Evolutionary conservation across 768 basidiomycete species (phyloP).

Genomic region (Gloeostereum incarnatum): DNA sequence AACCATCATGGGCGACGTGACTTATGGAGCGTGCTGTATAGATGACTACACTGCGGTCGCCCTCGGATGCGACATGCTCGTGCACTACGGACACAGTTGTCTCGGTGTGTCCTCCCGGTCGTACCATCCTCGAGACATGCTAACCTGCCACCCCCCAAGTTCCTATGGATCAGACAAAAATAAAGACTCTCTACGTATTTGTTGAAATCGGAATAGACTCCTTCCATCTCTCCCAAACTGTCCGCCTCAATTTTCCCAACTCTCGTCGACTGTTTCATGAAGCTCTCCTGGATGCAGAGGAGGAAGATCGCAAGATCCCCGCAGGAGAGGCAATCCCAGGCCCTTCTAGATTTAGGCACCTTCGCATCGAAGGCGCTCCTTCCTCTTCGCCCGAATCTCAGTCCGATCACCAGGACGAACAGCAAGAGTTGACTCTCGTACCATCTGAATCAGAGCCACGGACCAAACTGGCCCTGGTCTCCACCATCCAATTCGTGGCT

Average conservation of each 20-base stretch:
- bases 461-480: slow-evolving; percentile 85
- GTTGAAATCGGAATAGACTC: slow-evolving; percentile 96
- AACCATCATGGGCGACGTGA: slow-evolving; percentile 96
- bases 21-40: slow-evolving; percentile 97
- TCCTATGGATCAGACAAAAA: slow-evolving; percentile 86
- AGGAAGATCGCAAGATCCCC: slow-evolving; percentile 29
- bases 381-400: slow-evolving; percentile 5
- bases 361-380: slow-evolving; percentile 50
- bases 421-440: too few species aligned
- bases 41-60: slow-evolving; percentile 97
- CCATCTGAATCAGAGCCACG: slow-evolving; percentile 14
- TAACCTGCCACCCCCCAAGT: slow-evolving; percentile 37
- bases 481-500: slow-evolving; percentile 96
- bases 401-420: too few species aligned
- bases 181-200: slow-evolving; percentile 96
- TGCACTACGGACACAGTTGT: slow-evolving; percentile 98
- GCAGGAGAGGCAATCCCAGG: slow-evolving; percentile 37
- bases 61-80: slow-evolving; percentile 94
- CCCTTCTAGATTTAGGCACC: slow-evolving; percentile 31
- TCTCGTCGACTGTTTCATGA: slow-evolving; percentile 59
- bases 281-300: slow-evolving; percentile 50
- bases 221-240: slow-evolving; percentile 68
- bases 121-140: neutral
- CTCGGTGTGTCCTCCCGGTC: slow-evolving; percentile 49
- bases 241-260: slow-evolving; percentile 85